Evolutionary conservation across 2,329 filamentous ascomycete genomes (phyloP), one percentile per base, ranked within the genome.

Genomic region (Cladophialophora carrionii): DNA sequence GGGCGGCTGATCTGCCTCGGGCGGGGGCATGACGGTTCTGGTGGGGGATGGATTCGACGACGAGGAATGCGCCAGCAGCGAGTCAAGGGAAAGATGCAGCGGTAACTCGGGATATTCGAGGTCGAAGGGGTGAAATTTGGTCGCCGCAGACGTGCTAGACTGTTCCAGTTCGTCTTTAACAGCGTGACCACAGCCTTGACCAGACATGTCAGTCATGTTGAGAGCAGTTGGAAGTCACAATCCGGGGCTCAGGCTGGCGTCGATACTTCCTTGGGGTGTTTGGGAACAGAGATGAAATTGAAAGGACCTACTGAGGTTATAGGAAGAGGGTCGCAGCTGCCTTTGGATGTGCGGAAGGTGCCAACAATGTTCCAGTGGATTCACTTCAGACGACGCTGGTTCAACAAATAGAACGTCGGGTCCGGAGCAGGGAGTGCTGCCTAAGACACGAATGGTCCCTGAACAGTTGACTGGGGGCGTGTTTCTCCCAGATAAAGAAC

Each of bases 11-110:
- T 60, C 41, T 22, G 49, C 14, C 22, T 63, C 56, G 14, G 63
- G 55, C 37, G 48, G 29, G 7, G 62, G 49, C 69, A 71, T 71
- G 46, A 22, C 61, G 6, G 14, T 26, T 17, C 4, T 60, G 32
- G 37, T 26, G 24, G 43, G 57, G 34, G 64, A 57, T 7, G 48
- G 56, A n/a, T 24, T 10, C 8, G 66, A 61, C 31, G 64, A 62
- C 14, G 64, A 62, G 12, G 70, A 71, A 61, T 68, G 62, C 29
- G 62, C 62, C 26, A 70, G 68, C 14, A 72, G 62, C 32, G 70
- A 71, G 17, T 72, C 67, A 59, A 71, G 67, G 24, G 71, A 71
- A 43, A 68, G 61, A 53, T 66, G 57, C 10, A 68, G 63, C 12
- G 63, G 61, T 22, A 68, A 57, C 34, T 64, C 48, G 8, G 67